phyloP scores from a whole-genome alignment of 225 moss, liverwort and hornwort species.

The Polytrichum formosum region DNA sequence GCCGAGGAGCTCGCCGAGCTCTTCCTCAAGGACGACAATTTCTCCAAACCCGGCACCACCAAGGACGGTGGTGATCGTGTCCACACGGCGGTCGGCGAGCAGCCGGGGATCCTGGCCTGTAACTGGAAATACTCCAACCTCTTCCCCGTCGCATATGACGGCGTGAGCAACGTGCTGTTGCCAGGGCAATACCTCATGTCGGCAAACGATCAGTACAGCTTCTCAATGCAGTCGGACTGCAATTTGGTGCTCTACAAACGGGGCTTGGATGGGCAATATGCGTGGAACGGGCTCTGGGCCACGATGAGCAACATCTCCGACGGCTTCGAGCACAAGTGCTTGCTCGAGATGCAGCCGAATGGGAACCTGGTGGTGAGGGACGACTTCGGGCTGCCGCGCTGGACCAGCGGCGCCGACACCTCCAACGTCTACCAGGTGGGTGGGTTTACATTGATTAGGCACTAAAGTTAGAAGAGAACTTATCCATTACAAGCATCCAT shows the following conservation, averaged over 20 bases:
- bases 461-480: no score
- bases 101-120: not conserved
- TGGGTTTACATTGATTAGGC: no score
- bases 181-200: slow-evolving; percentile 6
- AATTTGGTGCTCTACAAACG: slow-evolving; percentile 9
- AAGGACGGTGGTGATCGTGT: not conserved
- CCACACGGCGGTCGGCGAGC: not conserved
- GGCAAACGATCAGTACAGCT: slow-evolving; percentile 1
- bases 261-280: slow-evolving; percentile 2
- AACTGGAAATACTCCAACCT: slow-evolving; percentile 15
- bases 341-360: slow-evolving; percentile 6
- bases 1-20: not conserved
- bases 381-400: not conserved
- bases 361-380: slow-evolving; percentile 12
- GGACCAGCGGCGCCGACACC: slow-evolving; percentile 5
- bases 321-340: slow-evolving; percentile 3
- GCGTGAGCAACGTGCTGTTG: not conserved
- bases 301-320: slow-evolving; percentile 10
- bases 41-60: not conserved
- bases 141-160: slow-evolving; percentile 8
- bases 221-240: slow-evolving; percentile 7
- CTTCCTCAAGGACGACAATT: not conserved
- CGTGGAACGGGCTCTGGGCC: slow-evolving; percentile 9
- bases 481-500: no score
- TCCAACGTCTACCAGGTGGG: slow-evolving; percentile 1